phyloP scores from a whole-genome alignment of 1,284 basidiomycete species.

The Porodaedalea pini region DNA sequence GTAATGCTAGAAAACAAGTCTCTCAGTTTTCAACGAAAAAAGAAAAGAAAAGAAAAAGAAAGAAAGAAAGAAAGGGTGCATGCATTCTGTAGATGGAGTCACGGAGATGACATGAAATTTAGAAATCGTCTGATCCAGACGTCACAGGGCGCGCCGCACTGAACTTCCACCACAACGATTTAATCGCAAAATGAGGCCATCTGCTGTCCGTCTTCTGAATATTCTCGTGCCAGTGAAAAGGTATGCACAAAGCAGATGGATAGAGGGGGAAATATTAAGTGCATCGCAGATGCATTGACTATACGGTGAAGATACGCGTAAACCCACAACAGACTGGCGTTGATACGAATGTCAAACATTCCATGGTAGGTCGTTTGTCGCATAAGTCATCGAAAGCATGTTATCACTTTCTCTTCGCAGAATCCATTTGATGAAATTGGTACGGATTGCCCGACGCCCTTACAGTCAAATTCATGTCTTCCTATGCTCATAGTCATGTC shows the following conservation, averaged over 20 bases:
- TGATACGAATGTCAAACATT: slow-evolving; percentile 94
- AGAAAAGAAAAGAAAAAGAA: no score
- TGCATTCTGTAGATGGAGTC: no score
- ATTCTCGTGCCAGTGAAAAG: slow-evolving; percentile 92
- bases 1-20: neutral
- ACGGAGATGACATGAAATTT: slow-evolving; percentile 4
- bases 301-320: slow-evolving; percentile 92
- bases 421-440: slow-evolving; percentile 98
- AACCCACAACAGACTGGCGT: slow-evolving; percentile 89
- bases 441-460: slow-evolving; percentile 30
- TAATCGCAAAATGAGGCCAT: slow-evolving; percentile 66
- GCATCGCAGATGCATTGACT: slow-evolving; percentile 63
- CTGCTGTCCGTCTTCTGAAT: slow-evolving; percentile 70
- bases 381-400: neutral
- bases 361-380: slow-evolving; percentile 65
- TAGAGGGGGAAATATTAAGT: slow-evolving; percentile 2
- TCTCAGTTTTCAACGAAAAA: no score
- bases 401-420: slow-evolving; percentile 37
- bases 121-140: no score
- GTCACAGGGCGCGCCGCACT: no score
- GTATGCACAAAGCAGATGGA: slow-evolving; percentile 42
- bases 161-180: no score
- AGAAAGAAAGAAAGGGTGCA: no score
- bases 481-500: neutral
- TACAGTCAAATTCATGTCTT: neutral